phyloP scores from a whole-genome alignment of 768 basidiomycete species.

The Clavulina sp. region DNA sequence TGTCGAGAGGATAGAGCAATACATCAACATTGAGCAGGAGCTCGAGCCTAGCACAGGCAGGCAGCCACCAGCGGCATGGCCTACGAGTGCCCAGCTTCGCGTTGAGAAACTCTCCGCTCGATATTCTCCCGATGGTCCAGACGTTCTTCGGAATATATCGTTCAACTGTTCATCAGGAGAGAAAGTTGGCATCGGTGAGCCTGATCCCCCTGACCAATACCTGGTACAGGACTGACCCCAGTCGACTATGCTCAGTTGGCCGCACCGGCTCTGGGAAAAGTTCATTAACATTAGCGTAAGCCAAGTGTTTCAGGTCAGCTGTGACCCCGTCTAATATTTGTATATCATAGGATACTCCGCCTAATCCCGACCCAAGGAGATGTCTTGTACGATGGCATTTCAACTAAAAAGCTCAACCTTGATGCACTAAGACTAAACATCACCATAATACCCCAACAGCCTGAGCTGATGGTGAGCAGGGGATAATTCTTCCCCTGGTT shows the following conservation, averaged over 20 bases:
- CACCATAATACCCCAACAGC: constrained; percentile 44
- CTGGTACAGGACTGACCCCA: too few species aligned
- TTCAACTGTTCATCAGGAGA: constrained; percentile 40
- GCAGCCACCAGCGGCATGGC: constrained; percentile 48
- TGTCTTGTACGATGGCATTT: constrained; percentile 36
- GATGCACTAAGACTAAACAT: constrained; percentile 38
- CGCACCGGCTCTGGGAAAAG: constrained; percentile 42
- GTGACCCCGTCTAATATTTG: too few species aligned
- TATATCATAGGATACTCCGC: constrained; percentile 35
- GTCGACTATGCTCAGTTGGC: constrained; percentile 24
- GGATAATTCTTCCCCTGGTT: not conserved
- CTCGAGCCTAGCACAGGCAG: constrained; percentile 23
- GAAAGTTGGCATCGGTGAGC: constrained; percentile 37
- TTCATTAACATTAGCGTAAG: constrained; percentile 31
- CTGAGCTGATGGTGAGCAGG: constrained; percentile 25
- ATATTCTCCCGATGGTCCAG: constrained; percentile 34
- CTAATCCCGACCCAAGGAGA: constrained; percentile 39
- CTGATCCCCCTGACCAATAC: too few species aligned
- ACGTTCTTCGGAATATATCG: constrained; percentile 43
- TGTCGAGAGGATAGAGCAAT: constrained; percentile 35
- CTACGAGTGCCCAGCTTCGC: constrained; percentile 34
- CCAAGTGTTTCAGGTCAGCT: too few species aligned
- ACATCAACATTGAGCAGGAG: constrained; percentile 41
- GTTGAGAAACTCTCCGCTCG: constrained; percentile 36
- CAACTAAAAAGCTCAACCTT: constrained; percentile 32